Evolutionary conservation across 495 filamentous ascomycete genomes (phyloP).

Genomic region (Neohortaea acidophila): DNA sequence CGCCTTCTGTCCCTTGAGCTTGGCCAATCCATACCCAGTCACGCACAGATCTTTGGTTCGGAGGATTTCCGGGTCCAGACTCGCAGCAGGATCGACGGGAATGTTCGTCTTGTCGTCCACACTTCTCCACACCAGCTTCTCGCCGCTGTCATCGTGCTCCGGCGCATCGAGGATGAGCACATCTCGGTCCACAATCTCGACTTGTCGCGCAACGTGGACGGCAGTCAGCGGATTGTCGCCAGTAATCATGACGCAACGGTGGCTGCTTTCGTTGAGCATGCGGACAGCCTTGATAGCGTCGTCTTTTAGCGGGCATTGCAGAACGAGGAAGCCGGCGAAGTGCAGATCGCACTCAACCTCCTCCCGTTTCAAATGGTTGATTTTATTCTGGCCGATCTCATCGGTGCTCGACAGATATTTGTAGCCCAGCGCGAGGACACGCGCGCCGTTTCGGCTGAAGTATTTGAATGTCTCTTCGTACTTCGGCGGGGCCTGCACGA

Average conservation of each 20-base stretch:
- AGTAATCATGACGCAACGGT: constrained; percentile 98
- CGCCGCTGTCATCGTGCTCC: constrained; percentile 70
- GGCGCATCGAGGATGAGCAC: constrained; percentile 89
- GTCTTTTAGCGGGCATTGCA: constrained; percentile 92
- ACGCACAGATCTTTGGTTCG: constrained; percentile 84
- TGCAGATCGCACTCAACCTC: constrained; percentile 70
- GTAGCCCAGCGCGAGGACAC: constrained; percentile 86
- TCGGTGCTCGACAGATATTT: constrained; percentile 68
- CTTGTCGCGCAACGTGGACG: constrained; percentile 84
- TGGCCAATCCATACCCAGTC: constrained; percentile 83
- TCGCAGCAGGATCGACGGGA: constrained; percentile 70
- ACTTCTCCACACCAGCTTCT: constrained; percentile 81
- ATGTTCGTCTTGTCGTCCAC: constrained; percentile 81
- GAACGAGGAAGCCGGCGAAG: constrained; percentile 90
- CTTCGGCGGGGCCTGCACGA: constrained; percentile 62
- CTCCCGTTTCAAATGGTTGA: constrained; percentile 86
- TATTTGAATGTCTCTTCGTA: constrained; percentile 99
- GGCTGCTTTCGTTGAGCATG: constrained; percentile 97
- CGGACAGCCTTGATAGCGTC: constrained; percentile 85
- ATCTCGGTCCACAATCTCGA: constrained; percentile 95
- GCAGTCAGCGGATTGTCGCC: constrained; percentile 96
- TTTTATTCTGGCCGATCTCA: constrained; percentile 64
- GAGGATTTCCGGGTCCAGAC: constrained; percentile 68
- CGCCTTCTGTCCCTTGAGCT: constrained; percentile 66
- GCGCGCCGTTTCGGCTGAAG: constrained; percentile 86